Base-by-base conservation (phyloP, 2,329 filamentous ascomycete species). In the Dactylellina haptotyla region DNA sequence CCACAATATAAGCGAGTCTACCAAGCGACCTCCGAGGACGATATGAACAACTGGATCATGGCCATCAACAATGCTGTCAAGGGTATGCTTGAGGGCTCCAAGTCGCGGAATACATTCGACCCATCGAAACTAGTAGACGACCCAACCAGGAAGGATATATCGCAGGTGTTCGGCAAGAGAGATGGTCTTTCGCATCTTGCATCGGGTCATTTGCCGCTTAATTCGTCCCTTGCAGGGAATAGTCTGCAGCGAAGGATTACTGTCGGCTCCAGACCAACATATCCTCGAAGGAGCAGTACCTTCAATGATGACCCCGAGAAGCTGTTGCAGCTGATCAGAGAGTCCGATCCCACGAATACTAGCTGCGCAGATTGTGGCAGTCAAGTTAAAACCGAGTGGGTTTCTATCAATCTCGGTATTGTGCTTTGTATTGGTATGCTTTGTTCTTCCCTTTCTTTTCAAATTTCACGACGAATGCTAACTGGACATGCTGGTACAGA, bases 41-140 rank as follows among this genome's bases (percentile, higher is more conserved):
- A 99, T 78, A 96, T 99, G 92, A 93, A 90, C 79, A 94, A 88
- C 77, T 99, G 95, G 95, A 99, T 99, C 77, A 85, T 87, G 20
- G 90, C 95, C 18, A 96, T 99, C 83, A 99, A 99, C 81, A 99
- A 98, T 79, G 96, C 95, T 8, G 83, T 98, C 39, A 95, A 99
- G 80, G 96, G 92, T 79, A 96, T 95, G 14, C 92, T 99, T 54
- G 96, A 99, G 82, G 90, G 91, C 45, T 88, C 89, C 75, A 87
- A 87, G 28, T 83, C 84, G 61, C 80, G 83, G 10, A 81, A 83
- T 2, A 78, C 82, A 9, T 82, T 83, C 20, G 81, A 84, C 41
- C 81, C 83, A 30, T 80, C 82, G 12, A 75, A 75, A 28, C 43
- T 75, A 16, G 63, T 63, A 2, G 70, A 75, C 28, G 70, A 69